phyloP scores from a whole-genome alignment of 2,329 filamentous ascomycete genomes.

The Colletotrichum caudatum region DNA sequence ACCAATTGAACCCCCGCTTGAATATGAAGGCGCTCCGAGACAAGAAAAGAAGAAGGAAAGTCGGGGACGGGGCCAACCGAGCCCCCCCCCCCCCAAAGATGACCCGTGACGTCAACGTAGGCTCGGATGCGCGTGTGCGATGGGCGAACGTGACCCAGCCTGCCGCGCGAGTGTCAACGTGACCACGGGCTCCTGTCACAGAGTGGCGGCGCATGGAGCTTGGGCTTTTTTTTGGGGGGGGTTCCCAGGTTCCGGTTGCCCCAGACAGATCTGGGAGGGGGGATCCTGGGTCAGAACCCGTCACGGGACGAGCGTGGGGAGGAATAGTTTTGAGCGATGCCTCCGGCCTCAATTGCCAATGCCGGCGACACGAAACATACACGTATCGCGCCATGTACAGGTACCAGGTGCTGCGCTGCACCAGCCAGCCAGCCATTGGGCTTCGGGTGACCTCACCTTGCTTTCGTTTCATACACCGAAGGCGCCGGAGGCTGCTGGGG shows the following conservation, averaged over 20 bases:
- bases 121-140: slow-evolving; percentile 18
- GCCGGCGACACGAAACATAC: neutral
- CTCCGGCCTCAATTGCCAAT: neutral
- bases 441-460: slow-evolving; percentile 23
- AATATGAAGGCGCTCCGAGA: neutral
- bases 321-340: neutral
- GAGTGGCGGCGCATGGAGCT: slow-evolving; percentile 20
- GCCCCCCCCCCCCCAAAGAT: too few relatives aligned
- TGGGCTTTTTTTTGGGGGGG: slow-evolving; percentile 1
- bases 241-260: neutral
- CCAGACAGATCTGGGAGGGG: too few relatives aligned
- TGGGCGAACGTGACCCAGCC: slow-evolving; percentile 32
- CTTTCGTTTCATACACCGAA: slow-evolving; percentile 12
- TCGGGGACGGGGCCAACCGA: too few relatives aligned
- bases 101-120: neutral
- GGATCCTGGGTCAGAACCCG: neutral
- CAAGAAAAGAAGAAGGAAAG: neutral
- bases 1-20: neutral
- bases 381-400: neutral
- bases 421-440: neutral
- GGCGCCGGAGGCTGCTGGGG: slow-evolving; percentile 12
- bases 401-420: neutral
- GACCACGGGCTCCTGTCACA: slow-evolving; percentile 25
- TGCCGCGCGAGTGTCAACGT: slow-evolving; percentile 30
- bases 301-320: neutral